phyloP scores from a whole-genome alignment of 441 rosid genomes.

The Adansonia rubrostipa region DNA sequence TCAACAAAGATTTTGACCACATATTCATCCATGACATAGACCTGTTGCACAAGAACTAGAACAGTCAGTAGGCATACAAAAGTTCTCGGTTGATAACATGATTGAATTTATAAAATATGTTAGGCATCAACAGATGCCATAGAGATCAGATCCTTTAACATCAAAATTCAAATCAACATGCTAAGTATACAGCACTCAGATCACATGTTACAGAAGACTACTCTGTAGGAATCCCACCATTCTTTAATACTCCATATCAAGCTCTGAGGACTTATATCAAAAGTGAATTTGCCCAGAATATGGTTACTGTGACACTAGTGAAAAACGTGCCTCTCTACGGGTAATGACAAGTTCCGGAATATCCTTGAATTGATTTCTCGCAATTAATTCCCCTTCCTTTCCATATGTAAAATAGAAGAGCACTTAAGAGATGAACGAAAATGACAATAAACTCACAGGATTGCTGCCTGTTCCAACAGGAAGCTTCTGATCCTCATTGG shows the following conservation, averaged over 20 bases:
- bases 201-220: not conserved
- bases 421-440: not conserved
- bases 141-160: constrained; percentile 23
- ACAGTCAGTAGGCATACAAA: constrained; percentile 28
- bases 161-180: constrained; percentile 1
- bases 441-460: constrained; percentile 60
- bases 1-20: constrained; percentile 86
- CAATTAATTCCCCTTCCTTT: constrained; percentile 6
- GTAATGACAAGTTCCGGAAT: constrained; percentile 9
- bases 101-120: constrained; percentile 1
- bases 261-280: constrained; percentile 1
- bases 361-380: constrained; percentile 12
- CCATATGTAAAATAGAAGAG: not conserved
- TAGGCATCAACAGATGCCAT: not conserved
- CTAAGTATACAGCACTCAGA: not conserved
- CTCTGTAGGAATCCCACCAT: not conserved
- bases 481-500: constrained; percentile 77
- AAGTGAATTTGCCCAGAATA: constrained; percentile 14
- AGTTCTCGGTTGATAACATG: not conserved
- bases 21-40: constrained; percentile 73
- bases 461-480: constrained; percentile 97
- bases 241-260: not conserved
- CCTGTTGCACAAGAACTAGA: constrained; percentile 52
- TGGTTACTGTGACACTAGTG: constrained; percentile 6
- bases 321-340: not conserved